Evolutionary conservation across 2,329 filamentous ascomycete genomes (phyloP), one percentile per base, ranked within the genome.

Genomic region (Colletotrichum melonis): DNA sequence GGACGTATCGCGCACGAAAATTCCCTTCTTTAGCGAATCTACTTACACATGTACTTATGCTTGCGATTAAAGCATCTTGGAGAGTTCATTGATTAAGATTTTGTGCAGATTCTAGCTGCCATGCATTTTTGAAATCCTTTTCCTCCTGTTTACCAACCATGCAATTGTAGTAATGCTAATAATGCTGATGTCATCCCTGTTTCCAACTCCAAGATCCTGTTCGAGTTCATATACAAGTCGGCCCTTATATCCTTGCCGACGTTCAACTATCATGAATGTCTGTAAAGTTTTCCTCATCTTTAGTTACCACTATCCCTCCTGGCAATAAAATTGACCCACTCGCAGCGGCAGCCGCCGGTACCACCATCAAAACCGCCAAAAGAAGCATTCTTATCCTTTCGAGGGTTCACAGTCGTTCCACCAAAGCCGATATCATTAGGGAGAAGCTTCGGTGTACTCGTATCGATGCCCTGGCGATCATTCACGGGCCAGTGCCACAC

Each of bases 341-440:
- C 83, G 79, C 91, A 92, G 80, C 83, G 85, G 78, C 91, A 92
- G 1, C 91, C 91, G 19, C 90, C 90, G 1, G 85, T 87, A 49
- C 91, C 91, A 26, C 91, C 91, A 79, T 93, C 91, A 75, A 89
- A 88, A 1, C 91, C 91, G 2, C 91, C 91, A 70, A 89, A 82
- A 30, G 82, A 85, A 12, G 81, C 76, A 73, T 91, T 83, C 1
- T 79, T 81, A 26, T 82, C 80, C 2, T 80, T 83, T 11, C 86
- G 82, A 12, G 83, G 83, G 77, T 92, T 92, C 68, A 92, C 82
- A 75, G 88, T 80, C 6, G 82, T 82, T 2, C 90, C 90, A 3
- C 85, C 87, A 58, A 85, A 86, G 0, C 79, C 83, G 76, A 90
- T 84, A 68, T 89, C 78, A 75, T 90, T 89, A 11, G 81, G 76